phyloP scores from a whole-genome alignment of 2,329 filamentous ascomycete species.

The Exserohilum rostratum region DNA sequence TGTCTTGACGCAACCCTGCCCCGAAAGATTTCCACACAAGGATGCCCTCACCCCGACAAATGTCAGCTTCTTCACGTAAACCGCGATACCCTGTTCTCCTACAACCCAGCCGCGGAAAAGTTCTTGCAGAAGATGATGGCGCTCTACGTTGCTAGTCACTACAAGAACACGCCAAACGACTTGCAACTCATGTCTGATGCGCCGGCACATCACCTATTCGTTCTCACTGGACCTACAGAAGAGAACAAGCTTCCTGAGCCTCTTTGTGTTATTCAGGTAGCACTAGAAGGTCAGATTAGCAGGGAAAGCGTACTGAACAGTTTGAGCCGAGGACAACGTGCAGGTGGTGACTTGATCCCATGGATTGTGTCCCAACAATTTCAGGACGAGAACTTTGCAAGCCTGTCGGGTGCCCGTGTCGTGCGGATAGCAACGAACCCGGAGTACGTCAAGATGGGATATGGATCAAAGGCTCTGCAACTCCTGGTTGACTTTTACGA shows the following conservation, averaged over 20 bases:
- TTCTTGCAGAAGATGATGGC: slow-evolving; percentile 99
- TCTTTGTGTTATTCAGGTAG: slow-evolving; percentile 91
- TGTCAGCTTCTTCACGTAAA: slow-evolving; percentile 95
- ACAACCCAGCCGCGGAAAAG: slow-evolving; percentile 94
- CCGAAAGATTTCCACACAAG: slow-evolving; percentile 72
- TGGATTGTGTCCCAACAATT: slow-evolving; percentile 99
- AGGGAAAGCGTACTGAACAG: slow-evolving; percentile 89
- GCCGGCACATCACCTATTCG: slow-evolving; percentile 93
- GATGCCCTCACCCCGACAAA: slow-evolving; percentile 86
- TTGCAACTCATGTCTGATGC: slow-evolving; percentile 99
- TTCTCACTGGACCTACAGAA: slow-evolving; percentile 84
- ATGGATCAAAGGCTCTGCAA: slow-evolving; percentile 85
- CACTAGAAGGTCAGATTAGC: slow-evolving; percentile 93
- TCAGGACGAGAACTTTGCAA: slow-evolving; percentile 95
- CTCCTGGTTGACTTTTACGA: slow-evolving; percentile 93
- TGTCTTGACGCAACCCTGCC: slow-evolving; percentile 93
- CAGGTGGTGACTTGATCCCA: slow-evolving; percentile 91
- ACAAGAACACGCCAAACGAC: slow-evolving; percentile 98
- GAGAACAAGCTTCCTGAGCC: slow-evolving; percentile 85
- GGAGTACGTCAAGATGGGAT: slow-evolving; percentile 90
- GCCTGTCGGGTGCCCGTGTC: slow-evolving; percentile 86
- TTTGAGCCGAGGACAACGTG: slow-evolving; percentile 84
- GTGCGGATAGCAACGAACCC: slow-evolving; percentile 97
- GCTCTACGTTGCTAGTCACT: slow-evolving; percentile 94
- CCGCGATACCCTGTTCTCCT: slow-evolving; percentile 96